Base-by-base conservation (phyloP, 139 green algal genomes). In the Micractinium conductrix region DNA sequence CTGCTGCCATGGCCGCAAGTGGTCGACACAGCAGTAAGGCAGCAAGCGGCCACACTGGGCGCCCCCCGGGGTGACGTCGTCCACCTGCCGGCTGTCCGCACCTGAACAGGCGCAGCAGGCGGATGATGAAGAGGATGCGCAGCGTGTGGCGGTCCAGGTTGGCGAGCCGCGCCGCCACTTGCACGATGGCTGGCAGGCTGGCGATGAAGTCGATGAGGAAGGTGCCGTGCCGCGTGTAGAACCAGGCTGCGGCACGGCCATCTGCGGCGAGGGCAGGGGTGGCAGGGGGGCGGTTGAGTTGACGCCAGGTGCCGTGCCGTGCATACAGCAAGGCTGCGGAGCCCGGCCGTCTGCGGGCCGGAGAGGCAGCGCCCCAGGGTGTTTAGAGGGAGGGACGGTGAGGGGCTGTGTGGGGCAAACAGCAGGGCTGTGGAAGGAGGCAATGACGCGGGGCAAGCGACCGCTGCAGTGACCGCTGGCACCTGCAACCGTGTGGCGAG, bases 91-190 rank as follows among this genome's bases (percentile, higher is more conserved):
- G n/a, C n/a, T n/a, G n/a, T n/a, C n/a, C 71, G n/a, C 45, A 67
- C 44, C 84, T 44, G 28, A 84, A 28, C 17, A 88, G 68, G 67
- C 84, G 84, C 58, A 88, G 84, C 60, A 88, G 76, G 28, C 62
- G 55, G 19, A 88, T 30, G 24, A 80, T 43, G 43, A 62, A 74
- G 30, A 81, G 4, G n/a, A 81, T 35, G 53, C 55, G 75, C 24
- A 81, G 6, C n/a, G 17, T 38, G 75, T 69, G 75, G 7, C 35
- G 19, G 7, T 69, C 16, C 0, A 42, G 30, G 74, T 33, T 42
- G 28, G 8, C 9, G 12, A 74, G 30, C 19, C 68, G 68, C 8
- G 22, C 14, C 5, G 38, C 38, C 7, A 44, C 43, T 33, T 74
- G 68, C 68, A 50, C 4, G 24, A 88, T 44, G 55, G 45, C 26